Conservation (phyloP, 2,329 filamentous ascomycete genomes). For the Pleoardoris graminearum region DNA sequence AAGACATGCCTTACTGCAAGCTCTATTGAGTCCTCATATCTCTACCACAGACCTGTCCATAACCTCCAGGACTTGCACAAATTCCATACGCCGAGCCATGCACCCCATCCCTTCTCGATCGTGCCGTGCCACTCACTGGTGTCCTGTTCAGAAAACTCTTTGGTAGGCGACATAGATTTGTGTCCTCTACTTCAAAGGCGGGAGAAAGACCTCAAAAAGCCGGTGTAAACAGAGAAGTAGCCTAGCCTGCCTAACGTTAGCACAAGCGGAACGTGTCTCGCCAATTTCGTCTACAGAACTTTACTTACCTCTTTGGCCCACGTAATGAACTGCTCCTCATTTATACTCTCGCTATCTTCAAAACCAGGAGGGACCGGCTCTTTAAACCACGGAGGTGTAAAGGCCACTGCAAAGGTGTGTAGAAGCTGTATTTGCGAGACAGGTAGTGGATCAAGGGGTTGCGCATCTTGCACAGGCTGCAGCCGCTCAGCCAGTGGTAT, state of each 20-base stretch:
- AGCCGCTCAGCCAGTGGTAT: constrained; percentile 8
- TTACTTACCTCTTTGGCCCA: constrained; percentile 7
- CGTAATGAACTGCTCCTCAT: constrained; percentile 8
- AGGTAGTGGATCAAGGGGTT: constrained; percentile 5
- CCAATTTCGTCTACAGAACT: constrained; percentile 1
- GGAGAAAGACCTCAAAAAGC: constrained; percentile 7
- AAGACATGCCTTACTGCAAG: background rate
- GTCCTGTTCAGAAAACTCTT: constrained; percentile 8
- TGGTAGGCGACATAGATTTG: constrained; percentile 1
- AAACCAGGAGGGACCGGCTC: constrained; percentile 7
- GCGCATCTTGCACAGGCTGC: constrained; percentile 6
- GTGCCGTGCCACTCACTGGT: constrained; percentile 4
- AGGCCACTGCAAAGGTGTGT: constrained; percentile 5
- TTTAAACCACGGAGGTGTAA: constrained; percentile 6
- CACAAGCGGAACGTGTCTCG: constrained; percentile 1
- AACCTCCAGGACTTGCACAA: background rate
- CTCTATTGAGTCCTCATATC: background rate
- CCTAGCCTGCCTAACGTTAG: constrained; percentile 4
- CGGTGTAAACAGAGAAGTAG: constrained; percentile 5
- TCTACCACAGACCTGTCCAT: background rate
- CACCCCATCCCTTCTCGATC: constrained; percentile 1
- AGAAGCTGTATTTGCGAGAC: constrained; percentile 8
- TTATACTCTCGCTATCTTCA: constrained; percentile 5
- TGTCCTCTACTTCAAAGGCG: constrained; percentile 4
- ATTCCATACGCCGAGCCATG: background rate